Conservation (phyloP, 1,139 yeast genomes). For the Taphrina flavorubra region DNA sequence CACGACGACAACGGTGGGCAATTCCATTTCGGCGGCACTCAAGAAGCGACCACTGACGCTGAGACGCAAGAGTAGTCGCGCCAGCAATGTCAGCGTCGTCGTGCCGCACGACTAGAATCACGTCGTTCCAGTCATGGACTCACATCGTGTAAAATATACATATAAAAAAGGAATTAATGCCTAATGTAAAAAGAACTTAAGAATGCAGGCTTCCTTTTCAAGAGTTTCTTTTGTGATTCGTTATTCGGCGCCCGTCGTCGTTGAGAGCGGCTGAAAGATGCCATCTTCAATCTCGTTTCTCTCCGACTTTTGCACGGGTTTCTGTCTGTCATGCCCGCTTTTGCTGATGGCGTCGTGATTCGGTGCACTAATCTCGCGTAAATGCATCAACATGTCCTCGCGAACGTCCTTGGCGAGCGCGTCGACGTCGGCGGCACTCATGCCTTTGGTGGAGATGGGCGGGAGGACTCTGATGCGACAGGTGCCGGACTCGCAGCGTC, state of each 20-base stretch:
- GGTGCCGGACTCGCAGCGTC: constrained; percentile 63
- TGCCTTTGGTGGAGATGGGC: constrained; percentile 65
- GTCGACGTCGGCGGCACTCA: constrained; percentile 66
- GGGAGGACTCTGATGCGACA: constrained; percentile 64
- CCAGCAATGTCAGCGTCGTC: constrained; percentile 2
- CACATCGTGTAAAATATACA: too few relatives aligned
- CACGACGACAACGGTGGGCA: constrained; percentile 1
- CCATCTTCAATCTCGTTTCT: constrained; percentile 3
- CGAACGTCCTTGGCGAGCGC: constrained; percentile 55
- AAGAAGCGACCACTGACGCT: constrained; percentile 29
- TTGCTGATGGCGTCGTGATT: background rate
- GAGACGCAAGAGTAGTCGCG: constrained; percentile 27
- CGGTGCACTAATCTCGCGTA: constrained; percentile 46
- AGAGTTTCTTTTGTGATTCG: background rate
- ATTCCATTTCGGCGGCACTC: background rate
- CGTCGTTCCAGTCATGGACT: too few relatives aligned
- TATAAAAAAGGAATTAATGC: background rate
- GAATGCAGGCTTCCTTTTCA: too few relatives aligned
- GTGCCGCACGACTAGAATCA: too few relatives aligned
- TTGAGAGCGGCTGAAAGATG: constrained; percentile 1
- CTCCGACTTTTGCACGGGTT: background rate
- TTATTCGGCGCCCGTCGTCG: background rate
- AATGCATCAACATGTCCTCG: constrained; percentile 54
- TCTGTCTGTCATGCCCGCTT: too few relatives aligned
- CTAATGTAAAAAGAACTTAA: background rate